Base-by-base conservation (phyloP, 2,329 filamentous ascomycete genomes). In the Colletotrichum aenigma region DNA sequence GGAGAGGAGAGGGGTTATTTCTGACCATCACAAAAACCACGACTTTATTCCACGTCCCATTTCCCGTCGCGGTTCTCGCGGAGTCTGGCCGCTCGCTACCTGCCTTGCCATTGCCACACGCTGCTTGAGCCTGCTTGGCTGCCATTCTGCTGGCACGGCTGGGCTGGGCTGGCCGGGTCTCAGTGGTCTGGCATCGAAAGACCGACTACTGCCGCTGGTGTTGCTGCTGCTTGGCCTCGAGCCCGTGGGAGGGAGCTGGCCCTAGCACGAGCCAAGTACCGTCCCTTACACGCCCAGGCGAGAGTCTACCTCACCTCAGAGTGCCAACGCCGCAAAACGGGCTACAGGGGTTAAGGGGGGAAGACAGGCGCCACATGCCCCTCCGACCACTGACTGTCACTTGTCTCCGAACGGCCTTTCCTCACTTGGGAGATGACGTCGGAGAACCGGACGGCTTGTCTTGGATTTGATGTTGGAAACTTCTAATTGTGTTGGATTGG, bases 371-470 rank as follows among this genome's bases (percentile, higher is more conserved):
- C 73, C 69, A 64, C 73, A 67, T 55, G 38, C 69, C 62, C 68
- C 61, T 75, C 68, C 36, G 21, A 38, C 61, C 69, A 72, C 69
- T 43, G 55, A 38, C 48, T 62, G 72, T 74, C 72, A 66, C 67
- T 74, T 62, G 73, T 52, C 16, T 58, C 69, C 62, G 21, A 62
- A n/a, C 62, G 66, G 66, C 72, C 43, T 70, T 62, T 58, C 56
- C n/a, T 70, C 55, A 64, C 62, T 72, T 56, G 69, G 62, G 62
- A 72, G 34, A 75, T 75, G 73, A 75, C 73, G 73, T 75, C 62
- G 73, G n/a, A 72, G 38, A 38, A 34, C 32, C 62, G 62, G 62
- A 43, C 21, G 69, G 52, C 62, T 66, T 75, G 69, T 68, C 56
- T 72, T 67, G 73, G 12, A 64, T 64, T 62, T 58, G 38, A 15